Evolutionary conservation across 169 alveolate genomes (phyloP), one percentile per base, ranked within the genome.

Genomic region (Plasmodium reichenowi): DNA sequence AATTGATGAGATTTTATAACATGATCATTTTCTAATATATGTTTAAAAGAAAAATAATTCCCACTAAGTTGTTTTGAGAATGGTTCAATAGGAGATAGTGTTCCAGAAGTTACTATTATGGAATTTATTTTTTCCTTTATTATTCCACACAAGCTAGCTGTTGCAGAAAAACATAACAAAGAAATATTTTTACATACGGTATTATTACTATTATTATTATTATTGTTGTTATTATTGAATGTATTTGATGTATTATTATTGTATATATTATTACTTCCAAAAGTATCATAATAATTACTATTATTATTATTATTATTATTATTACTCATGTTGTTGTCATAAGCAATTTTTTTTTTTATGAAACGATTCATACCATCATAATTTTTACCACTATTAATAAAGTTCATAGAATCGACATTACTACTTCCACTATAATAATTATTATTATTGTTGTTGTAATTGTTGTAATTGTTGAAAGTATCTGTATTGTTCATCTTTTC

Each of bases 41-140:
- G 90, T 72, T 95, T 93, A 92, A 97, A 98, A 68, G 94, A 74
- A n/a, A 97, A 74, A 76, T 94, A 94, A 72, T 89, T 85, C 15
- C 97, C 96, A 12, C 97, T 94, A 7, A 98, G 88, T 78, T 97
- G 98, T 20, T 94, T 95, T 63, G 96, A 96, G 89, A 97, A 93
- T 43, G 97, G 96, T 63, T 92, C 95, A 50, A 97, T 91, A 10
- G 99, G 99, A 0, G 98, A 94, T 80, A 98, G 94, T 9, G 99
- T 98, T 1, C 99, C 99, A 13, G 99, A 97, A 1, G 99, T 97
- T 48, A 98, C 96, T 32, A 97, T 94, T 10, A 97, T 90, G 0
- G 98, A 95, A 76, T 96, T 92, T 12, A 94, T 93, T 63, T 94
- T 97, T 59, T 95, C 93, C 29, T 94, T 88, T 78, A 92, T 74